Evolutionary conservation across 768 basidiomycete species (phyloP).

Genomic region (Chiua virens): DNA sequence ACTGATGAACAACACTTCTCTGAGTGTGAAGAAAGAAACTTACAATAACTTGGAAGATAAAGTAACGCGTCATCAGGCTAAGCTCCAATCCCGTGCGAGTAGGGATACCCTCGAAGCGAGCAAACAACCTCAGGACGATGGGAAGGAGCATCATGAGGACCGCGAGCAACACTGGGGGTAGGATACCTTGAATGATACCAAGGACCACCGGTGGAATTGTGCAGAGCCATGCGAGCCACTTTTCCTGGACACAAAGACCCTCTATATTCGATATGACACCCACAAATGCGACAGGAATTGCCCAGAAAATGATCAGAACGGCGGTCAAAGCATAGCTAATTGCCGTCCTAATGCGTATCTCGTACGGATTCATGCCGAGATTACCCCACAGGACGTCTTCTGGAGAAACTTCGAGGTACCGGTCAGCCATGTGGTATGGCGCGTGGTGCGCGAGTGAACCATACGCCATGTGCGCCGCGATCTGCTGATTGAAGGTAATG

Average conservation of each 20-base stretch:
- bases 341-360: constrained; percentile 62
- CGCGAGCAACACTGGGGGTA: constrained; percentile 85
- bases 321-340: constrained; percentile 76
- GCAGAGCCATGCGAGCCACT: constrained; percentile 87
- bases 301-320: constrained; percentile 84
- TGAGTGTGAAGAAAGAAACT: constrained; percentile 32
- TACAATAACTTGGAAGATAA: constrained; percentile 90
- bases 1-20: background rate
- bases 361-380: constrained; percentile 86
- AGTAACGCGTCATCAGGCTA: constrained; percentile 88
- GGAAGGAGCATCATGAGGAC: constrained; percentile 90
- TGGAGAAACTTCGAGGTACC: constrained; percentile 81
- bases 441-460: constrained; percentile 76
- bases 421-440: constrained; percentile 77
- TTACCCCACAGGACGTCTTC: constrained; percentile 93
- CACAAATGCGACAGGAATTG: constrained; percentile 84
- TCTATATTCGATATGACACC: constrained; percentile 83
- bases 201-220: constrained; percentile 59
- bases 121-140: constrained; percentile 77
- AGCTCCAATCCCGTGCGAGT: constrained; percentile 81
- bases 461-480: constrained; percentile 86
- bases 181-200: constrained; percentile 86
- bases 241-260: constrained; percentile 58
- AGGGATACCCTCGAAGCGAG: constrained; percentile 87
- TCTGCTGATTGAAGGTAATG: constrained; percentile 88